These are phyloP conservation scores for Ceratobasidium sp. DNA, from an alignment of 1,284 basidiomycete species.

Conservation along the genomic window DNA sequence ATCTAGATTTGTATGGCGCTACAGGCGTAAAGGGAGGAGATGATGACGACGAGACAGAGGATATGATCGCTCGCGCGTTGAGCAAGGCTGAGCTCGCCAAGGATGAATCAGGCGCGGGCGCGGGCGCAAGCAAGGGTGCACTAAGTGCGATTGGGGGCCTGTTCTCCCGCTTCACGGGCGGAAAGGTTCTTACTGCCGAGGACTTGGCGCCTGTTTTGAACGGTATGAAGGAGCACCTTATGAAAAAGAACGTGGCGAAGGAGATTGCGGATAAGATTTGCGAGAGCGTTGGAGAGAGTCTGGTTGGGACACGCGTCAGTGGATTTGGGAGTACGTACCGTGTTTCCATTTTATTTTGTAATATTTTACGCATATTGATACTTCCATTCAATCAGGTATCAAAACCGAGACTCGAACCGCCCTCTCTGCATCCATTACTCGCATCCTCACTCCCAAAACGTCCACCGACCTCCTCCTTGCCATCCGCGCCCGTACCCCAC, in stretches of 20 bases:
- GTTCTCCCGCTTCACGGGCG: conserved; percentile 82
- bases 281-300: conserved; percentile 87
- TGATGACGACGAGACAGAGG: conserved; percentile 62
- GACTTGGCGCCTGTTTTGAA: conserved; percentile 90
- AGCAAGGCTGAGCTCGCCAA: conserved; percentile 52
- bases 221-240: conserved; percentile 96
- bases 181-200: conserved; percentile 82
- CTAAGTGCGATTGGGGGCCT: conserved; percentile 75
- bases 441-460: conserved; percentile 95
- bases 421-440: conserved; percentile 87
- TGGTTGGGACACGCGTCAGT: conserved; percentile 91
- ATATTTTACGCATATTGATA: conserved; percentile 4
- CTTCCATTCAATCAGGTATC: conserved; percentile 64
- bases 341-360: conserved; percentile 5
- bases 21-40: conserved; percentile 51
- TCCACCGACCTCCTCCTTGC: conserved; percentile 93
- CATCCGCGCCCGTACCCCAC: conserved; percentile 72
- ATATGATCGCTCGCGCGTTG: conserved; percentile 67
- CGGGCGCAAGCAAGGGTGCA: conserved; percentile 32
- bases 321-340: conserved; percentile 70
- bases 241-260: conserved; percentile 98
- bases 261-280: conserved; percentile 96
- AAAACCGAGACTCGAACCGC: conserved; percentile 87
- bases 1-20: conserved; percentile 76
- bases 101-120: conserved; percentile 44